Base-by-base conservation (phyloP, 2,329 filamentous ascomycete genomes). In the Diatrype stigma region DNA sequence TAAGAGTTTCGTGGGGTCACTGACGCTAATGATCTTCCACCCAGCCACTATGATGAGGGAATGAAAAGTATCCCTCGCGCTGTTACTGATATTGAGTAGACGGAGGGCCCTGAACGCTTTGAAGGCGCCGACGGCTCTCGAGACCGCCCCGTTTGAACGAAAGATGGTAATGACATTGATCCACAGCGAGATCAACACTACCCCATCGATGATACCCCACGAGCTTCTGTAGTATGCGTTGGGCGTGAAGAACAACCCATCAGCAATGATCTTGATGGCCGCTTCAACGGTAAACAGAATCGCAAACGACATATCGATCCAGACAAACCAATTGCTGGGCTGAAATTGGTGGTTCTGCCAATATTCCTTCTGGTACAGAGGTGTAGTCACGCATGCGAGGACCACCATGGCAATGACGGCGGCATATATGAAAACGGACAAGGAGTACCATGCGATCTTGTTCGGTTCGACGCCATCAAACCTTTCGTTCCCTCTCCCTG, bases 361-460 rank as follows among this genome's bases (percentile, higher is more conserved):
- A 64, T 96, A 95, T 59, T 91, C 80, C 66, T 88, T 90, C 66
- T 99, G 94, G 66, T 95, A 99, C 16, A 99, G 75, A 0, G 94
- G 94, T 1, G 94, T 99, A 1, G 92, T 96, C 47, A 97, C 79
- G 64, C 93, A 99, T 28, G 94, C 94, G 47, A 99, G 80, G 42
- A 96, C 72, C n/a, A 99, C 94, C 95, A 99, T 99, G 47, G 90
- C 89, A 40, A 97, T 89, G 56, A 99, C 96, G 14, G 90, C 88
- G 22, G 87, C 85, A 67, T 99, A 99, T 50, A 97, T 89, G 61
- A 99, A 88, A 3, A 90, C 90, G 1, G 94, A 96, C 67, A 97
- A 96, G 0, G 83, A 76, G 66, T 96, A 96, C 92, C 94, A 99
- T 8, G 94, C 79, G 4, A 89, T 82, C 58, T 90, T 91, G 60